Evolutionary conservation across 371 early-diverging fungal species (phyloP).

Genomic region (Mortierella sp.): DNA sequence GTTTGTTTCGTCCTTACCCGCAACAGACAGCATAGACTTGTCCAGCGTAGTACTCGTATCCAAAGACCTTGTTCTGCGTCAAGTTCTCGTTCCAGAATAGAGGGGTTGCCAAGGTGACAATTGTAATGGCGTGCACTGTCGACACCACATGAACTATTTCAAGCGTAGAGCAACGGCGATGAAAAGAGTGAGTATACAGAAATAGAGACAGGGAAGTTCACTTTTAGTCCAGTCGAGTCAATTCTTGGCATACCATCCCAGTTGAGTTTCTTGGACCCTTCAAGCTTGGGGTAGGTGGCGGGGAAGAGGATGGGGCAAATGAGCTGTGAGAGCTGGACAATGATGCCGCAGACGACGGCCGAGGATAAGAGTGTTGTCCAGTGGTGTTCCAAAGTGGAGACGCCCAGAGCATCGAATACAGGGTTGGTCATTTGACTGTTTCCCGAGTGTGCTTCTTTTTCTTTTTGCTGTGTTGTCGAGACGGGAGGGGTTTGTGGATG

Average conservation of each 20-base stretch:
- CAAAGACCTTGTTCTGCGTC: slow-evolving; percentile 78
- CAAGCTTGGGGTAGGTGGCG: slow-evolving; percentile 70
- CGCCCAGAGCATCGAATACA: slow-evolving; percentile 47
- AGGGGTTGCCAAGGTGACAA: slow-evolving; percentile 72
- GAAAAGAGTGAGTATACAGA: not conserved
- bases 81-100: slow-evolving; percentile 77
- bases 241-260: slow-evolving; percentile 57
- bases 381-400: slow-evolving; percentile 59
- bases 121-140: slow-evolving; percentile 68
- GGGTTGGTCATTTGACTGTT: slow-evolving; percentile 14
- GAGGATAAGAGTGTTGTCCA: slow-evolving; percentile 62
- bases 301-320: slow-evolving; percentile 74
- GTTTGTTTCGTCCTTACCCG: slow-evolving; percentile 72
- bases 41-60: slow-evolving; percentile 79
- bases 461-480: not conserved
- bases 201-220: not conserved
- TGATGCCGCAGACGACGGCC: slow-evolving; percentile 63
- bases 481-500: not conserved
- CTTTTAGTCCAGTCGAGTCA: too few relatives aligned
- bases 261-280: slow-evolving; percentile 63
- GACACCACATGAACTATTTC: slow-evolving; percentile 75
- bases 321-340: slow-evolving; percentile 69
- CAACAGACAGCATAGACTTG: slow-evolving; percentile 85
- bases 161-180: not conserved
- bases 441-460: too few relatives aligned